phyloP scores from a whole-genome alignment of 2,329 filamentous ascomycete species.

The Penicillium sp. region DNA sequence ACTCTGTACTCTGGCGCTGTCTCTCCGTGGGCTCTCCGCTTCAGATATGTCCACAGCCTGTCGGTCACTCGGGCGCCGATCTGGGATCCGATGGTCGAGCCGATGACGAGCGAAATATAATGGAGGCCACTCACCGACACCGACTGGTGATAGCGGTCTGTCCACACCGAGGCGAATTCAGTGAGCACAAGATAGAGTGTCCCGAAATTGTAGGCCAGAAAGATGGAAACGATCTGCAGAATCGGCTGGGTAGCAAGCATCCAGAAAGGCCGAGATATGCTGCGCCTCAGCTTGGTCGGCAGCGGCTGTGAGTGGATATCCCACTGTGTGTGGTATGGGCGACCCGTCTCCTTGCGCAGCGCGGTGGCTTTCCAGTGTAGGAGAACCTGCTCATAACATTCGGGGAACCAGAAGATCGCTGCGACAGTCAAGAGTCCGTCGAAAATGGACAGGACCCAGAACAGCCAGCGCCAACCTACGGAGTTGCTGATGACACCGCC shows the following conservation, averaged over 20 bases:
- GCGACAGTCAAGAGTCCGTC: neutral
- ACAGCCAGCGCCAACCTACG: neutral
- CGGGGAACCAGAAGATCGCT: no score
- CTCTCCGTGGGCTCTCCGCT: slow-evolving; percentile 33
- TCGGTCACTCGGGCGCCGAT: no score
- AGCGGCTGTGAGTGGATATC: no score
- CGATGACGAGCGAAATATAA: slow-evolving; percentile 50
- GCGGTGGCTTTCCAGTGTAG: no score
- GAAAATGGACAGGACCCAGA: neutral
- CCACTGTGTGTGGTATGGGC: no score
- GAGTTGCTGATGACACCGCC: neutral
- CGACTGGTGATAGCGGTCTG: slow-evolving; percentile 57
- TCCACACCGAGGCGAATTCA: slow-evolving; percentile 65
- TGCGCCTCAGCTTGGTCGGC: slow-evolving; percentile 15
- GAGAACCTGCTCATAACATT: no score
- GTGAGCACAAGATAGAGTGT: slow-evolving; percentile 67
- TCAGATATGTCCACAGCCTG: no score
- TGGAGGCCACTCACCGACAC: slow-evolving; percentile 64
- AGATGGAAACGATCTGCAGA: slow-evolving; percentile 59
- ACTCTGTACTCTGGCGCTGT: slow-evolving; percentile 63
- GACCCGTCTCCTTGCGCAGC: no score
- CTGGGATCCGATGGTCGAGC: no score
- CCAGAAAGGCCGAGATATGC: slow-evolving; percentile 60
- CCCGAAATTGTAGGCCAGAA: slow-evolving; percentile 64
- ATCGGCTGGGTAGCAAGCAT: slow-evolving; percentile 64